phyloP scores from a whole-genome alignment of 176 grass and related monocot species.

The Poa annua region DNA sequence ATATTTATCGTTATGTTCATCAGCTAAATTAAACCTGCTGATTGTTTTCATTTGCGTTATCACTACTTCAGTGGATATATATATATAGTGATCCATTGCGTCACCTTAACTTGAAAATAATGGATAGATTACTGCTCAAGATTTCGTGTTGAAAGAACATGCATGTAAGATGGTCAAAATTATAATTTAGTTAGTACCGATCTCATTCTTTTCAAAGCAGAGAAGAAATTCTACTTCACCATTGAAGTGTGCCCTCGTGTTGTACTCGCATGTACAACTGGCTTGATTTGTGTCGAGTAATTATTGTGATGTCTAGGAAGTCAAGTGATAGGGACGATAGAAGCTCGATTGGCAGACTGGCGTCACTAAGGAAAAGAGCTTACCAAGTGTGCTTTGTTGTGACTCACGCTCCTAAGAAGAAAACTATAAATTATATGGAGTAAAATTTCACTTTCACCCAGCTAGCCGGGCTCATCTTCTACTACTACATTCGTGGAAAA shows the following conservation, averaged over 20 bases:
- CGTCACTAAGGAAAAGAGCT: neutral
- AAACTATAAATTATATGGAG: neutral
- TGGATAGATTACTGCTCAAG: too few relatives aligned
- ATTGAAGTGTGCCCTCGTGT: conserved; percentile 1
- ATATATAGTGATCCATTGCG: too few relatives aligned
- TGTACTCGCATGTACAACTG: conserved; percentile 25
- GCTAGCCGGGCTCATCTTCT: neutral
- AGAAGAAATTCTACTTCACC: neutral
- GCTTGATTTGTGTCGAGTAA: conserved; percentile 32
- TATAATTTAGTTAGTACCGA: neutral
- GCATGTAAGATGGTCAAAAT: conserved; percentile 42
- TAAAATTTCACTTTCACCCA: conserved; percentile 23
- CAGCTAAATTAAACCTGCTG: conserved; percentile 2
- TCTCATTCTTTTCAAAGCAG: neutral
- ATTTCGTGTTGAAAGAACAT: too few relatives aligned
- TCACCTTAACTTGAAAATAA: too few relatives aligned
- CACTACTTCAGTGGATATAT: too few relatives aligned
- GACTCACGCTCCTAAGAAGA: neutral
- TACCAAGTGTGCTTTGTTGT: conserved; percentile 8
- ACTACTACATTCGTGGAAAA: too few relatives aligned
- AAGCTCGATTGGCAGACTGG: neutral
- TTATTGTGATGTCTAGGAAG: conserved; percentile 27
- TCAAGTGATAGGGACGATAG: conserved; percentile 39
- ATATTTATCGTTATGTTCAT: neutral
- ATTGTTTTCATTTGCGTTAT: neutral